phyloP scores from a whole-genome alignment of 805 yeast genomes.

The Wickerhamomyces canadensis region DNA sequence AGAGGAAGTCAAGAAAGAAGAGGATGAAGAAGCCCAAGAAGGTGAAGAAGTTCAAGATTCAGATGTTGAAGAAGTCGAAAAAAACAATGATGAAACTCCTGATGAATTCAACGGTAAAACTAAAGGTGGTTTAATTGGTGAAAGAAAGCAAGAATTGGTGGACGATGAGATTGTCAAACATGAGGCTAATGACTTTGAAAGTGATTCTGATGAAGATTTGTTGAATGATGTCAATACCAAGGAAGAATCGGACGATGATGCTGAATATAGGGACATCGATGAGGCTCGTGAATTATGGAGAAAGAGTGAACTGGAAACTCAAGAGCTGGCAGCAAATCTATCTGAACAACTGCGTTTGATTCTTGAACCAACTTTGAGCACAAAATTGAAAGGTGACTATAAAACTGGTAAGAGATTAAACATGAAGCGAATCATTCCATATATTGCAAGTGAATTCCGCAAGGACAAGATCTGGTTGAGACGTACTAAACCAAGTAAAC shows the following conservation, averaged over 20 bases:
- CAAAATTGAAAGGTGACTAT: constrained; percentile 91
- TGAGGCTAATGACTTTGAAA: constrained; percentile 22
- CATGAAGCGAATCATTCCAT: constrained; percentile 96
- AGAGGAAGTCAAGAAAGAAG: constrained; percentile 27
- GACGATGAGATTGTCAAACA: constrained; percentile 27
- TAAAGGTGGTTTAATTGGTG: constrained; percentile 47
- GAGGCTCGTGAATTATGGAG: constrained; percentile 80
- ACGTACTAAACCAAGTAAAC: constrained; percentile 94
- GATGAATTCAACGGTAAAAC: constrained; percentile 46
- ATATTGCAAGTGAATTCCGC: constrained; percentile 94
- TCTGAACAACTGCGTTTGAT: constrained; percentile 92
- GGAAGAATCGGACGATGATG: constrained; percentile 19
- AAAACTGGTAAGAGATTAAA: constrained; percentile 95
- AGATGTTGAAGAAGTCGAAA: constrained; percentile 25
- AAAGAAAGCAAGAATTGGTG: constrained; percentile 27
- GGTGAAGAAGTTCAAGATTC: constrained; percentile 22
- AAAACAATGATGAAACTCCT: constrained; percentile 27
- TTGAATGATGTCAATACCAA: constrained; percentile 17
- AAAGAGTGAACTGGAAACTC: constrained; percentile 75
- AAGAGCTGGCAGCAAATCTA: constrained; percentile 78
- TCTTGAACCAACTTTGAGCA: constrained; percentile 93
- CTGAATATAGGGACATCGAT: constrained; percentile 45
- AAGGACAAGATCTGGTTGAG: constrained; percentile 98
- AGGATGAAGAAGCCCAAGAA: constrained; percentile 29
- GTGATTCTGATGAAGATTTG: constrained; percentile 22